Percentiles rank a stretch among this genome's conserved stretches.
Evolutionary conservation across 2,329 filamentous ascomycete genomes (phyloP).

Genomic region (Furcasterigmium sp.): DNA sequence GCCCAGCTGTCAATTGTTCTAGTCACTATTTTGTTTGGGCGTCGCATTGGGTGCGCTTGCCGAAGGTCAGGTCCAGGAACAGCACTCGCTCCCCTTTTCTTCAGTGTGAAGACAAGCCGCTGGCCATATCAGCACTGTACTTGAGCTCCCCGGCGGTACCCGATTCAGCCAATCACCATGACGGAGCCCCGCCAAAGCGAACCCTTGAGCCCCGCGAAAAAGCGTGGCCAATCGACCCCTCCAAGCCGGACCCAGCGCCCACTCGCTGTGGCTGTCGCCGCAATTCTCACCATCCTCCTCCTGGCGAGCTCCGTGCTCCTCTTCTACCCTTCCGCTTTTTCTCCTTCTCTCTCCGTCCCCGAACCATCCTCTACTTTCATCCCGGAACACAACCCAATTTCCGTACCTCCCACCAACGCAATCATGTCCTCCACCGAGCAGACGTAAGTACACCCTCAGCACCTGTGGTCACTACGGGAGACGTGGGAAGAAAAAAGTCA

Average conservation of each 20-base stretch:
- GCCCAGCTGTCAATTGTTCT: too few species aligned
- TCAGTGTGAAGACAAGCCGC: too few species aligned
- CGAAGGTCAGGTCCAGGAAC: too few species aligned
- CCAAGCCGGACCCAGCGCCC: constrained; percentile 6
- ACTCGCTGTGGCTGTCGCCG: constrained; percentile 31
- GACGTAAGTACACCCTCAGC: constrained; percentile 60
- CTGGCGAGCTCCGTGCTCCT: constrained; percentile 28
- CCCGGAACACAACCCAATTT: background rate
- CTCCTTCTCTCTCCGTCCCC: constrained; percentile 13
- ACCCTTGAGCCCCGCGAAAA: constrained; percentile 3
- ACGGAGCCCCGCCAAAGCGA: constrained; percentile 24
- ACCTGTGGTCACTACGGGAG: constrained; percentile 9
- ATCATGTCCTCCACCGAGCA: constrained; percentile 73
- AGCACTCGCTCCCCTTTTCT: too few species aligned
- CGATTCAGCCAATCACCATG: constrained; percentile 19
- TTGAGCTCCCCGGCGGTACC: background rate
- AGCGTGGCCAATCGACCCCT: constrained; percentile 4
- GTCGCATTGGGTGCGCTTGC: too few species aligned
- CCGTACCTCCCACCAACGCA: constrained; percentile 16
- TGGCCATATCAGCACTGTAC: too few species aligned
- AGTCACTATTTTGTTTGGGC: too few species aligned
- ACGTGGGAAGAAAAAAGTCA: background rate
- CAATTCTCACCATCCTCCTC: constrained; percentile 30
- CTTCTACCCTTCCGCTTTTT: constrained; percentile 18
- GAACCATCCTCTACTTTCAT: background rate